Evolutionary conservation across 805 yeast species (phyloP).

Genomic region (Cyberlindnera veronae): DNA sequence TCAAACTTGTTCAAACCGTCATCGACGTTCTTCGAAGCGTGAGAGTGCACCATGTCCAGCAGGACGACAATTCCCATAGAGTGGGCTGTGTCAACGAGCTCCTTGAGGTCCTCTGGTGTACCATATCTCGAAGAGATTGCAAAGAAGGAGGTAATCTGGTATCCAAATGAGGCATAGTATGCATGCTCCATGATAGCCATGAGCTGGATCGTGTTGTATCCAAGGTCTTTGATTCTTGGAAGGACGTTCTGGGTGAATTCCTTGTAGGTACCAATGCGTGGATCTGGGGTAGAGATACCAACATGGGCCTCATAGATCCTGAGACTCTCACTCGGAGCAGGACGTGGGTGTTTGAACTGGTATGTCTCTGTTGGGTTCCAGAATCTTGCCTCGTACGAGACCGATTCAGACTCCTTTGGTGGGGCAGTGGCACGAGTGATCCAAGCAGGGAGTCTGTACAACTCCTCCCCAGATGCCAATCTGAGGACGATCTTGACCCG

Average conservation of each 20-base stretch:
- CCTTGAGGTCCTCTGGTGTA: constrained; percentile 91
- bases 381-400: constrained; percentile 78
- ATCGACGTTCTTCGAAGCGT: constrained; percentile 88
- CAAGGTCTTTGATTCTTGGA: constrained; percentile 81
- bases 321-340: constrained; percentile 47
- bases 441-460: constrained; percentile 91
- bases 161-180: constrained; percentile 97
- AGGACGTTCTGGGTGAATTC: constrained; percentile 78
- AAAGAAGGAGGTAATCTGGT: constrained; percentile 89
- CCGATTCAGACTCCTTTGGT: constrained; percentile 44
- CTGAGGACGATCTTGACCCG: constrained; percentile 68
- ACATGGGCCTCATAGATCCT: constrained; percentile 93
- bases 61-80: constrained; percentile 80
- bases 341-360: constrained; percentile 61
- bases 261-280: constrained; percentile 76
- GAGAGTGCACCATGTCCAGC: constrained; percentile 93
- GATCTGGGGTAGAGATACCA: constrained; percentile 92
- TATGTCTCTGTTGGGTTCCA: constrained; percentile 70
- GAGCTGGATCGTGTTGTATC: constrained; percentile 89
- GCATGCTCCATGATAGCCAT: constrained; percentile 99
- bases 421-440: constrained; percentile 78
- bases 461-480: constrained; percentile 60
- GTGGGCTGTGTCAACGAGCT: constrained; percentile 89
- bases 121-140: constrained; percentile 91
- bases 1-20: constrained; percentile 93